phyloP scores from a whole-genome alignment of 305 asterid species.

The Solanum aculeatissimum region DNA sequence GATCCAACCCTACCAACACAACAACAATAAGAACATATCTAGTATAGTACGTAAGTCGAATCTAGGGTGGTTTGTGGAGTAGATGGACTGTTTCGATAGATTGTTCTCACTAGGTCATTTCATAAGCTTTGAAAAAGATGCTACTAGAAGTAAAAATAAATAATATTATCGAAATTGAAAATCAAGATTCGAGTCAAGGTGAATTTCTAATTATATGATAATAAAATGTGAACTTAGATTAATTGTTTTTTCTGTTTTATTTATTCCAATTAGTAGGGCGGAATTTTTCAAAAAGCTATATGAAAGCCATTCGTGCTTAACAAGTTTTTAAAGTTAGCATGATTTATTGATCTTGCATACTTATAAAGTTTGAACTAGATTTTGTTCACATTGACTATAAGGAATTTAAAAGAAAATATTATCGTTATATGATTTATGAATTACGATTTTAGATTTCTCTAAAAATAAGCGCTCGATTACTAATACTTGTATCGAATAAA shows the following conservation, averaged over 20 bases:
- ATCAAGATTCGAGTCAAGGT: background rate
- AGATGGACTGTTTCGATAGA: background rate
- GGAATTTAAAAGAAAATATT: background rate
- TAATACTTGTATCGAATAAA: background rate
- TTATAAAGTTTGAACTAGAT: background rate
- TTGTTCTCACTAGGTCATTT: background rate
- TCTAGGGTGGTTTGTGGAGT: background rate
- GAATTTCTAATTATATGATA: background rate
- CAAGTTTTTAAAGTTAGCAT: background rate
- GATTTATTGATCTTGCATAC: background rate
- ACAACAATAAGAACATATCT: background rate
- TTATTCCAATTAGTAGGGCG: background rate
- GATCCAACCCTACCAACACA: background rate
- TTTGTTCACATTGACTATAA: background rate
- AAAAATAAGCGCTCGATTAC: background rate
- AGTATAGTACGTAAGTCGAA: background rate
- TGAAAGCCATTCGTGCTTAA: background rate
- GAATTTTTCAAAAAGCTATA: background rate
- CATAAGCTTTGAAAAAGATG: background rate
- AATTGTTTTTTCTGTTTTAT: background rate
- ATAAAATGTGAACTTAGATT: background rate
- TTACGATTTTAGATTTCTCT: no score
- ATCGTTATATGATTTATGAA: background rate
- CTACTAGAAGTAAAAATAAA: background rate
- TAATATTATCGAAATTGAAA: background rate